phyloP scores from a whole-genome alignment of 1,139 yeast species.

The Protomyces lactucae-debilis region DNA sequence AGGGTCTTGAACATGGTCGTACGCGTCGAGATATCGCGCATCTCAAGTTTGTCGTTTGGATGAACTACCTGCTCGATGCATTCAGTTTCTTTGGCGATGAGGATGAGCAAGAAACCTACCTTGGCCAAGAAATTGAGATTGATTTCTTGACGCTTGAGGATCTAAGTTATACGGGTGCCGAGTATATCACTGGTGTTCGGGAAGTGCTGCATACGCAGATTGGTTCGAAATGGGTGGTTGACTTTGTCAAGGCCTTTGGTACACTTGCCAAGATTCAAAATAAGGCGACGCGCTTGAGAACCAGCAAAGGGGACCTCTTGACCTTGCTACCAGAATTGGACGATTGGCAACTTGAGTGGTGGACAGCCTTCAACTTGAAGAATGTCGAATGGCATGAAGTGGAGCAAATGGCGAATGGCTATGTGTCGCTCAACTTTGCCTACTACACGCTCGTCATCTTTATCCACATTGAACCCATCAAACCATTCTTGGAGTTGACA shows the following conservation, averaged over 20 bases:
- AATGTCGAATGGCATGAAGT: slow-evolving; percentile 1
- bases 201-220: not conserved
- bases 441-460: not conserved
- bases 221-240: not conserved
- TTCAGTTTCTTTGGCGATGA: slow-evolving; percentile 3
- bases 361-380: not conserved
- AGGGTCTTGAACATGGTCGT: not conserved
- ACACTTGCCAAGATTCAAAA: slow-evolving; percentile 11
- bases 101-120: slow-evolving; percentile 1
- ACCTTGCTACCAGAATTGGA: not conserved
- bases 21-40: slow-evolving; percentile 5
- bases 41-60: slow-evolving; percentile 15
- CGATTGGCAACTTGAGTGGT: not conserved
- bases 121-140: slow-evolving; percentile 9
- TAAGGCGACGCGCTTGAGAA: not conserved
- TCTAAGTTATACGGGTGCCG: not conserved
- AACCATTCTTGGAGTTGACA: not conserved
- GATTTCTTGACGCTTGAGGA: slow-evolving; percentile 1
- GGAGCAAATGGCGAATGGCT: not conserved
- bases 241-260: slow-evolving; percentile 9
- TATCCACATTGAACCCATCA: not conserved
- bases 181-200: slow-evolving; percentile 1
- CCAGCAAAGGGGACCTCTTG: not conserved
- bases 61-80: slow-evolving; percentile 12
- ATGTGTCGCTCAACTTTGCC: not conserved